A percentile compares a stretch with the other conserved stretches of the same genome.
phyloP scores from a whole-genome alignment of 768 basidiomycete species.

The Hericium rajendrae region DNA sequence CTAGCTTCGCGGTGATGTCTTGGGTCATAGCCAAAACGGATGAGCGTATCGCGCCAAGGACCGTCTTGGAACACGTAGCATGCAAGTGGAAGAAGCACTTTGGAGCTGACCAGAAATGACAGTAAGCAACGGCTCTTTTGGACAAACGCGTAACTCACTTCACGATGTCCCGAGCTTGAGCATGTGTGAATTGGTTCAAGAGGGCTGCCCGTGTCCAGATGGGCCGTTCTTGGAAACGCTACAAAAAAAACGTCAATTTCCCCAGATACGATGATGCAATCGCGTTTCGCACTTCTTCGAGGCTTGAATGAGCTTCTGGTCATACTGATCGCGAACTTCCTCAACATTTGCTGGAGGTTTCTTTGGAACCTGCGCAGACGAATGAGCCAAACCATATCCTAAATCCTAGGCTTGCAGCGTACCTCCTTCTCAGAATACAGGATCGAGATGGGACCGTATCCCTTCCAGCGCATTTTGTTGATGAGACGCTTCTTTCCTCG shows the following conservation, averaged over 20 bases:
- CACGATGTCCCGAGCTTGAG: slow-evolving; percentile 61
- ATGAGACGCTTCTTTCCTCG: slow-evolving; percentile 77
- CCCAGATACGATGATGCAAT: not conserved
- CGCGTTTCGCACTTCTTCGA: slow-evolving; percentile 37
- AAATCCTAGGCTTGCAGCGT: slow-evolving; percentile 7
- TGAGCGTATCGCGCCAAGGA: slow-evolving; percentile 84
- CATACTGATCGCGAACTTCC: slow-evolving; percentile 44
- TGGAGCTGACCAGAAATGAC: slow-evolving; percentile 44
- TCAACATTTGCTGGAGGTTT: slow-evolving; percentile 55
- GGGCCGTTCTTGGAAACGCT: slow-evolving; percentile 65
- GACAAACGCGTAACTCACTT: slow-evolving; percentile 42
- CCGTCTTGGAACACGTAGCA: slow-evolving; percentile 91
- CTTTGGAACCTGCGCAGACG: slow-evolving; percentile 44
- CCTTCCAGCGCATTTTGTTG: slow-evolving; percentile 81
- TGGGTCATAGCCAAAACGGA: slow-evolving; percentile 87
- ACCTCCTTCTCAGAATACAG: slow-evolving; percentile 55
- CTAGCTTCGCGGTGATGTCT: slow-evolving; percentile 60
- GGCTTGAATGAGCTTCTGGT: slow-evolving; percentile 43
- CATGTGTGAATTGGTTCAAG: slow-evolving; percentile 65
- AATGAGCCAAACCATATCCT: not conserved
- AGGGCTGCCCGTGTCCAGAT: slow-evolving; percentile 86
- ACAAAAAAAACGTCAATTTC: not conserved
- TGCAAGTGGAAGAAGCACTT: slow-evolving; percentile 67
- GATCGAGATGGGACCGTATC: slow-evolving; percentile 65
- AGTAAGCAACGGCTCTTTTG: not conserved